Evolutionary conservation across 2,329 filamentous ascomycete genomes (phyloP).

Genomic region (Penicillium sp.): DNA sequence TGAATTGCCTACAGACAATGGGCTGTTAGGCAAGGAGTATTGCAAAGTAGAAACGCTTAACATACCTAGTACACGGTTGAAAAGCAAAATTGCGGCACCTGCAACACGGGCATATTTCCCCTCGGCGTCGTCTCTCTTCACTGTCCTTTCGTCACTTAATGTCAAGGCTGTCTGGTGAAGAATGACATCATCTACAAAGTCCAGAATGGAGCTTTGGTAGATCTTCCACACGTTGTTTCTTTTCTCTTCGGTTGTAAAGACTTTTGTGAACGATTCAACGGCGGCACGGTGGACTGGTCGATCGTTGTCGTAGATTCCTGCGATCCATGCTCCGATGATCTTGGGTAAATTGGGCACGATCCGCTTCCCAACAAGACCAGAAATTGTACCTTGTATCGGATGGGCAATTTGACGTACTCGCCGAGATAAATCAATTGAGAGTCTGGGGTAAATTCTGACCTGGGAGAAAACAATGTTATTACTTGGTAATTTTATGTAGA

Average conservation of each 20-base stretch:
- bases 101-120: slow-evolving; percentile 80
- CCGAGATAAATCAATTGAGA: slow-evolving; percentile 84
- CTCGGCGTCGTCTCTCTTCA: slow-evolving; percentile 78
- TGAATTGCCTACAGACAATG: slow-evolving; percentile 30
- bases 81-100: slow-evolving; percentile 56
- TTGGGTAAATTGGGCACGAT: slow-evolving; percentile 76
- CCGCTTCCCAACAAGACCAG: slow-evolving; percentile 66
- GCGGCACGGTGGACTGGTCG: slow-evolving; percentile 73
- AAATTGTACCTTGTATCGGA: slow-evolving; percentile 64
- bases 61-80: slow-evolving; percentile 54
- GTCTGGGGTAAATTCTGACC: slow-evolving; percentile 81
- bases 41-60: background rate
- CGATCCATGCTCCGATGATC: slow-evolving; percentile 85
- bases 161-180: slow-evolving; percentile 74
- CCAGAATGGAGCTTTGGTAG: slow-evolving; percentile 76
- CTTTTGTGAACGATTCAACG: slow-evolving; percentile 68
- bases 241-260: slow-evolving; percentile 80
- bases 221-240: slow-evolving; percentile 71
- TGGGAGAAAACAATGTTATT: slow-evolving; percentile 40
- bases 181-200: slow-evolving; percentile 76
- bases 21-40: slow-evolving; percentile 1
- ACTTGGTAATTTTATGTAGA: slow-evolving; percentile 1
- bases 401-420: slow-evolving; percentile 87
- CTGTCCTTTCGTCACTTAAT: slow-evolving; percentile 83
- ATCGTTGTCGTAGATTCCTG: slow-evolving; percentile 84